Evolutionary conservation across 345 rosid genomes (phyloP), one percentile per base, ranked within the genome.

Genomic region (Odontarrhena argentea): DNA sequence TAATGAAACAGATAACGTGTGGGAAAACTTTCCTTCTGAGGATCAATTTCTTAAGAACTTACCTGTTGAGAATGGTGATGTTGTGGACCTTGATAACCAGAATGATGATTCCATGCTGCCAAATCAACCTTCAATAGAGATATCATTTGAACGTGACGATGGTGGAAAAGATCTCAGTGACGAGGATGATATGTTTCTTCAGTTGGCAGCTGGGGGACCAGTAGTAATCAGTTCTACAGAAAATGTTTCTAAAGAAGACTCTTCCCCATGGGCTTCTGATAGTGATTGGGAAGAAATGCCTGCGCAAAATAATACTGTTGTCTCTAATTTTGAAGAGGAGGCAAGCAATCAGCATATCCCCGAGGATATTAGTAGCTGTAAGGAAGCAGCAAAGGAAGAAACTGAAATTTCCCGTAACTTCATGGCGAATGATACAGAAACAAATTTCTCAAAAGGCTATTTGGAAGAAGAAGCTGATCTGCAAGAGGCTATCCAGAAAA

Each of bases 401-500:
- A 84, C 67, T 68, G 62, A 38, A 41, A 54, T 66, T 68, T 71
- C 72, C 35, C 69, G 72, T 49, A 76, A 38, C 26, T 64, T 76
- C 40, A 49, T 51, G 13, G 76, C 58, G 51, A 50, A 69, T 57
- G 66, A 68, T 63, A 76, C 79, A 46, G 76, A 54, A 26, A 71
- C 69, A 68, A 53, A 73, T 7, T 57, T 79, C 63, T 85, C 93
- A 30, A 84, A 70, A 80, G 94, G 97, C 47, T 48, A 66, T 73
- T 45, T 79, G 67, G 84, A 85, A 80, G 99, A 94, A 76, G 95
- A 91, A 76, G 82, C 89, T 76, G 87, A 85, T 76, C 79, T 88
- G 64, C 88, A 83, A 71, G 89, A 88, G 84, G 99, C 97, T 62
- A 83, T 94, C 67, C 72, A 85, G 80, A 91, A 89, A 81, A 94